Conservation (phyloP, 139 green algal species). For the Raphidocelis subcapitata region DNA sequence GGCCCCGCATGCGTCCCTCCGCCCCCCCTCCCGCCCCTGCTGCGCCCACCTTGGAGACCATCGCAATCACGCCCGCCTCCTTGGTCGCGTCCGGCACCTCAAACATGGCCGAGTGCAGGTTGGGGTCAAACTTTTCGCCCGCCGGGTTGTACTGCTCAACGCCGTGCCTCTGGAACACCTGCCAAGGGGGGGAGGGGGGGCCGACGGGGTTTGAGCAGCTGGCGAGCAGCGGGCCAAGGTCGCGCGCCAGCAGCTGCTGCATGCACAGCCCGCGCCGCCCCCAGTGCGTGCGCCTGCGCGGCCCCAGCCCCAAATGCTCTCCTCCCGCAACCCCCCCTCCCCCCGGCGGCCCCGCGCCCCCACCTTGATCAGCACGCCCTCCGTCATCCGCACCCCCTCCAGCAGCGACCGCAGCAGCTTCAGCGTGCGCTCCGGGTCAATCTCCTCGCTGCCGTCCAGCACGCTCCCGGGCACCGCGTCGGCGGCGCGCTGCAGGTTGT, state of each 20-base stretch:
- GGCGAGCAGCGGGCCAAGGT: too few relatives aligned
- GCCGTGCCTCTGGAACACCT: constrained; percentile 77
- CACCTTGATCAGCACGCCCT: constrained; percentile 82
- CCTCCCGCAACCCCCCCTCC: too few relatives aligned
- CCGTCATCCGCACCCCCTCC: constrained; percentile 86
- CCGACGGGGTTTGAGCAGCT: too few relatives aligned
- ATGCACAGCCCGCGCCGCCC: too few relatives aligned
- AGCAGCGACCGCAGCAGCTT: constrained; percentile 66
- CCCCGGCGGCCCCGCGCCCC: too few relatives aligned
- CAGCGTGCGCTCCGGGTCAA: constrained; percentile 43
- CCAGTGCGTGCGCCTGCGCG: too few relatives aligned
- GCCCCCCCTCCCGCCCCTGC: too few relatives aligned
- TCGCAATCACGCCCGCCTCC: constrained; percentile 72
- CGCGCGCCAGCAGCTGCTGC: too few relatives aligned
- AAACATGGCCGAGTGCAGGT: constrained; percentile 92
- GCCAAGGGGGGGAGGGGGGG: not conserved
- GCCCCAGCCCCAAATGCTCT: too few relatives aligned
- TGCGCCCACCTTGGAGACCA: constrained; percentile 86
- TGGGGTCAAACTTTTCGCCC: constrained; percentile 92
- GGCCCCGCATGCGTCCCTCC: too few relatives aligned
- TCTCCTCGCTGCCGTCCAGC: constrained; percentile 35
- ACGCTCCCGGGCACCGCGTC: constrained; percentile 59
- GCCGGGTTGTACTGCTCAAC: constrained; percentile 71
- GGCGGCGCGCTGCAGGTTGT: constrained; percentile 89
- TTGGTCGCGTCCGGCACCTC: constrained; percentile 79